These are phyloP conservation scores for Tetrapisispora namnaoensis DNA, from an alignment of 805 yeast genomes.

Conservation along the genomic window DNA sequence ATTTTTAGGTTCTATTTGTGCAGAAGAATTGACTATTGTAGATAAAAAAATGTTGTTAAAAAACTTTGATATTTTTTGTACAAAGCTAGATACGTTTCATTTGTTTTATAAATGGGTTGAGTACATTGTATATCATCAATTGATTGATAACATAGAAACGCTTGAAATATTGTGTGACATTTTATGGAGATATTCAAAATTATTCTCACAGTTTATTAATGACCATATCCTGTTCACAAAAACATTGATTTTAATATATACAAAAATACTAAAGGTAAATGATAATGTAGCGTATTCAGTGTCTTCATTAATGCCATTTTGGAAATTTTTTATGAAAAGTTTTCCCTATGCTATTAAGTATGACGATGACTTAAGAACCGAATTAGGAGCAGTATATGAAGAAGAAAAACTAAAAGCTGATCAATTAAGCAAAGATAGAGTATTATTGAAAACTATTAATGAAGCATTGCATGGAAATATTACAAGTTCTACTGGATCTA, in stretches of 20 bases:
- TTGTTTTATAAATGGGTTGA: constrained; percentile 30
- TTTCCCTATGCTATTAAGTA: constrained; percentile 22
- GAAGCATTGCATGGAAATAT: constrained; percentile 3
- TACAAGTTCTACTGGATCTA: background rate
- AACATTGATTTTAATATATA: constrained; percentile 22
- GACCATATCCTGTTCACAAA: constrained; percentile 29
- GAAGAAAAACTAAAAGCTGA: constrained; percentile 22
- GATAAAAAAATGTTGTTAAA: constrained; percentile 12
- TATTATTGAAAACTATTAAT: constrained; percentile 9
- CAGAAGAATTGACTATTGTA: constrained; percentile 18
- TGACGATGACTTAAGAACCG: constrained; percentile 22
- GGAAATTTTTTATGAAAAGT: constrained; percentile 27
- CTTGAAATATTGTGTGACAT: constrained; percentile 24
- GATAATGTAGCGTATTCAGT: constrained; percentile 18
- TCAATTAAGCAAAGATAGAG: constrained; percentile 13
- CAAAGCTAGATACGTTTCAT: constrained; percentile 20
- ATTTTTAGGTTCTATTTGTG: constrained; percentile 37
- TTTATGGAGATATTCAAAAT: constrained; percentile 19
- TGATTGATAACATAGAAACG: constrained; percentile 21
- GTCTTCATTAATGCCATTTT: constrained; percentile 23
- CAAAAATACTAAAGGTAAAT: constrained; percentile 15
- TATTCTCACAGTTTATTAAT: constrained; percentile 32
- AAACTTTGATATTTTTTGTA: constrained; percentile 18
- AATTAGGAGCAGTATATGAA: constrained; percentile 21
- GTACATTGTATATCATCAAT: constrained; percentile 25